Base-by-base conservation (phyloP, 176 grass and related monocot species). In the Puccinellia tenuiflora region DNA sequence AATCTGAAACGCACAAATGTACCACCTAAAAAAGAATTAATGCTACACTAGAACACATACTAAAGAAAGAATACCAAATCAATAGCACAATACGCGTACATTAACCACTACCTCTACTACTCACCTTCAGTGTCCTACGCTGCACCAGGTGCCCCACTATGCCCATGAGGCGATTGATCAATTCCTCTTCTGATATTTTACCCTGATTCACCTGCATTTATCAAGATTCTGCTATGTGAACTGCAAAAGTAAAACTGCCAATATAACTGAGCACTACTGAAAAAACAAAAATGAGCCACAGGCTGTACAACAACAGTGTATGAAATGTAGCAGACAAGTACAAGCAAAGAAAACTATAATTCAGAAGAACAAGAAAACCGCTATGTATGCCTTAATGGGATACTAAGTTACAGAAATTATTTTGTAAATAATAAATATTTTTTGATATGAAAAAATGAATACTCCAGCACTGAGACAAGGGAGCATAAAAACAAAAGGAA, bases 121-220 rank as follows among this genome's bases (percentile, higher is more conserved):
- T 81, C 85, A 95, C 92, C 90, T 95, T 95, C 76, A 95, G 72
- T 59, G 92, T 95, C 82, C 87, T 95, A 64, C 90, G 92, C 67
- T 92, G 92, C 51, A 95, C 87, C 63, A 95, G 81, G 75, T 95
- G 90, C 73, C 92, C 92, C 59, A 95, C 65, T 86, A 90, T 95
- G 61, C 90, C 87, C 92, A 95, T 95, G 68, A 95, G 87, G 20
- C 87, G 84, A 66, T 95, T 86, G 24, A 92, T 80, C 60, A 95
- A 84, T 73, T 92, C 87, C 70, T 90, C 68, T 90, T 90, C 90
- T 81, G 90, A 75, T 45, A 92, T 80, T 76, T 94, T 92, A 43
- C 75, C 87, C 82, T 95, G 90, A 42, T 79, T 89, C 87, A 88
- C 85, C 92, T 95, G 84, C 62, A 65, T 57, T 54, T 34, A 77